phyloP scores from a whole-genome alignment of 2,329 filamentous ascomycete species.

The Sporothrix luriei region DNA sequence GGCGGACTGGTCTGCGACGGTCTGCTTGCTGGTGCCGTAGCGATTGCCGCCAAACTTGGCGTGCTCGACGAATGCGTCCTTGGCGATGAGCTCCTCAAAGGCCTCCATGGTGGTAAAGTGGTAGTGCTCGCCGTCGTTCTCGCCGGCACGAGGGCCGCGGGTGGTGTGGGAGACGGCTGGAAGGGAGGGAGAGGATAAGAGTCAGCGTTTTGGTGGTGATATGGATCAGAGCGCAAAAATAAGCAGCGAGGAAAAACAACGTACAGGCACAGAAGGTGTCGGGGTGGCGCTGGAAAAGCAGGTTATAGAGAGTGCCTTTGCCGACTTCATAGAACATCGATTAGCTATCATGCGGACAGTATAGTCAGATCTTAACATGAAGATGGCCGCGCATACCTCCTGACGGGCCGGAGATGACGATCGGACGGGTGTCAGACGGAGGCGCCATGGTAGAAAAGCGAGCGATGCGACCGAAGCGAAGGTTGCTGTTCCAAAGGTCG shows the following conservation, averaged over 20 bases:
- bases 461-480: background rate
- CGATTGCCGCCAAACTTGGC: slow-evolving; percentile 82
- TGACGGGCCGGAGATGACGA: slow-evolving; percentile 78
- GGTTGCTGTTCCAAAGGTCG: background rate
- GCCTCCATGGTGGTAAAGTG: slow-evolving; percentile 69
- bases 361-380: too few relatives aligned
- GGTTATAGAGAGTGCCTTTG: slow-evolving; percentile 77
- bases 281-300: slow-evolving; percentile 58
- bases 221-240: background rate
- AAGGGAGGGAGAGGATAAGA: background rate
- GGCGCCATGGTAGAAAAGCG: slow-evolving; percentile 36
- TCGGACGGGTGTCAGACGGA: slow-evolving; percentile 60
- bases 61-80: slow-evolving; percentile 78
- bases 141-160: slow-evolving; percentile 71
- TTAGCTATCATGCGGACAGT: background rate
- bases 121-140: slow-evolving; percentile 78
- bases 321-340: slow-evolving; percentile 53
- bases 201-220: background rate
- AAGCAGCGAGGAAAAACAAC: slow-evolving; percentile 44
- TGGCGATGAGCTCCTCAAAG: slow-evolving; percentile 69
- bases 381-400: slow-evolving; percentile 48
- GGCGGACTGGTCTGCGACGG: slow-evolving; percentile 63
- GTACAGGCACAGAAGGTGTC: slow-evolving; percentile 36
- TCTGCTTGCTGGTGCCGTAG: slow-evolving; percentile 82
- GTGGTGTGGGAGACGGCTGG: slow-evolving; percentile 73